Conservation (phyloP, 2,329 filamentous ascomycete genomes). For the Penicillium sp. region DNA sequence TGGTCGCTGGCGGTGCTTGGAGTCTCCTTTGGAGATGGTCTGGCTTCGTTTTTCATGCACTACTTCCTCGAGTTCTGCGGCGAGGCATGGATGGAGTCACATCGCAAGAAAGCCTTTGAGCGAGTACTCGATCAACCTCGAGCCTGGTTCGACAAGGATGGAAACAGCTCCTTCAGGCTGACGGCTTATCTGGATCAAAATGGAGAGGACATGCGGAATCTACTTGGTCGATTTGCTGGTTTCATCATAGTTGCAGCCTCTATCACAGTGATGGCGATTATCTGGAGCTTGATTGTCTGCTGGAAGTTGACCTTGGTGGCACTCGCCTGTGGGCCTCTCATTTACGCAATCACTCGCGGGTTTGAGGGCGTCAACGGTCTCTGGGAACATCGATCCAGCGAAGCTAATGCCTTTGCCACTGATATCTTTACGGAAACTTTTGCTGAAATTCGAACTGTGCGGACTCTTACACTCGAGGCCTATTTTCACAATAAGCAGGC, state of each 20-base stretch:
- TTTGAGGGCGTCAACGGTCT: constrained; percentile 66
- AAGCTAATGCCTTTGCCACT: constrained; percentile 61
- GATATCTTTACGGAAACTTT: constrained; percentile 74
- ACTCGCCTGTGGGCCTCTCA: constrained; percentile 66
- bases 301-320: constrained; percentile 83
- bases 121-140: constrained; percentile 74
- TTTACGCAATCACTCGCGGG: constrained; percentile 65
- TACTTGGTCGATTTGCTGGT: constrained; percentile 76
- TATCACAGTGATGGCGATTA: constrained; percentile 68
- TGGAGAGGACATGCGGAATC: constrained; percentile 82
- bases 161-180: constrained; percentile 65
- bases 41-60: constrained; percentile 65
- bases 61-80: constrained; percentile 71
- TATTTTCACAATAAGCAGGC: constrained; percentile 69
- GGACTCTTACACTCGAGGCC: constrained; percentile 70
- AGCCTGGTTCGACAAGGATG: constrained; percentile 72
- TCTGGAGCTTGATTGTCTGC: constrained; percentile 72
- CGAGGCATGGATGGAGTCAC: constrained; percentile 73
- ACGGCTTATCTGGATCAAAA: constrained; percentile 75
- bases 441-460: constrained; percentile 75
- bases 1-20: constrained; percentile 73
- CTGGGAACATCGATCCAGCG: constrained; percentile 72
- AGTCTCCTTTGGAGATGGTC: constrained; percentile 67
- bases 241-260: constrained; percentile 65
- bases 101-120: constrained; percentile 68